Percentiles rank a stretch among this genome's conserved stretches.
Evolutionary conservation across 805 yeast species (phyloP).

Genomic region (Zygoascus bituminiphila): DNA sequence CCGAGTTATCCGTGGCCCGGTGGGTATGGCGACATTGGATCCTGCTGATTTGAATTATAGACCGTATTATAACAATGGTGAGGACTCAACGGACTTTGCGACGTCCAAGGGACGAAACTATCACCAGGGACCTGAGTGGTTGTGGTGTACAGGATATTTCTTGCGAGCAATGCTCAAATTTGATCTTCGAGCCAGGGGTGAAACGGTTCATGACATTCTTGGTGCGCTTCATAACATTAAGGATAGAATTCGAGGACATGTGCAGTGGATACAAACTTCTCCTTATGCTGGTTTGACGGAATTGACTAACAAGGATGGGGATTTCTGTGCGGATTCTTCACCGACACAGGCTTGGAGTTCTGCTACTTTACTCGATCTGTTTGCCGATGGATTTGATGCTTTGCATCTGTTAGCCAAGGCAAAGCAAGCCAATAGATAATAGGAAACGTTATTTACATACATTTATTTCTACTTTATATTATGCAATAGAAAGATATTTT

Average conservation of each 20-base stretch:
- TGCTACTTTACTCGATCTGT: slow-evolving; percentile 74
- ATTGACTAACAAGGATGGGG: slow-evolving; percentile 83
- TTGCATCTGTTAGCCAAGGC: too few species aligned
- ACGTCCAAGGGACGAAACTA: slow-evolving; percentile 93
- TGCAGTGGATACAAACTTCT: slow-evolving; percentile 61
- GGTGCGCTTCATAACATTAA: slow-evolving; percentile 49
- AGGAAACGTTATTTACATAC: too few species aligned
- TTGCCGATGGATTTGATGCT: slow-evolving; percentile 40
- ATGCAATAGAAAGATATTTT: too few species aligned
- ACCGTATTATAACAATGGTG: slow-evolving; percentile 77
- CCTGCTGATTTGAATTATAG: slow-evolving; percentile 88
- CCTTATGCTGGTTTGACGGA: slow-evolving; percentile 94
- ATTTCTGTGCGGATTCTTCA: slow-evolving; percentile 72
- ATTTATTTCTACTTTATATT: too few species aligned
- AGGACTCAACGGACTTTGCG: slow-evolving; percentile 78
- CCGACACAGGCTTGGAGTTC: slow-evolving; percentile 98
- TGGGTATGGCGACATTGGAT: slow-evolving; percentile 87
- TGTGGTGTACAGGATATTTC: slow-evolving; percentile 85
- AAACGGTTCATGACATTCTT: slow-evolving; percentile 31
- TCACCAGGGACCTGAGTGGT: slow-evolving; percentile 99
- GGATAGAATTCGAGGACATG: slow-evolving; percentile 53
- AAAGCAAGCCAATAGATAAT: too few species aligned
- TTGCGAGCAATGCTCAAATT: slow-evolving; percentile 64
- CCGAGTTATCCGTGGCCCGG: slow-evolving; percentile 66
- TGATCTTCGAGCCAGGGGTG: slow-evolving; percentile 33